Conservation (phyloP, 2,329 filamentous ascomycete species). For the Botrytis galanthina region DNA sequence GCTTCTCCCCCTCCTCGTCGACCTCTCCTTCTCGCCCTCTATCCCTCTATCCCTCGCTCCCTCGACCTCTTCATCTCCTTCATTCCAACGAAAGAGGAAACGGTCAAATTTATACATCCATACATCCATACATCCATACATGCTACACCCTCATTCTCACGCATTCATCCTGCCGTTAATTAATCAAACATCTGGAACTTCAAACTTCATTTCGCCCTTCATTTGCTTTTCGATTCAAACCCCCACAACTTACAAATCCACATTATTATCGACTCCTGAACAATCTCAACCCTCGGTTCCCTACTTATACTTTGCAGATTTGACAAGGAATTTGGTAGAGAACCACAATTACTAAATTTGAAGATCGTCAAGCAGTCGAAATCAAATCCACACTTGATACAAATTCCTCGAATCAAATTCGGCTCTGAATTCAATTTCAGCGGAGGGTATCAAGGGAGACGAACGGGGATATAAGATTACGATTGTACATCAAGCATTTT, state of each 20-base stretch:
- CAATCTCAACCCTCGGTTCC: slow-evolving; percentile 1
- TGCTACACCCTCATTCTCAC: background rate
- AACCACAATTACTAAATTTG: slow-evolving; percentile 15
- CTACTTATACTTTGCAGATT: background rate
- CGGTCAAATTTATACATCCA: background rate
- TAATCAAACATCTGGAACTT: background rate
- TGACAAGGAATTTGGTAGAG: slow-evolving; percentile 1
- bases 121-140: background rate
- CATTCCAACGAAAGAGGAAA: background rate
- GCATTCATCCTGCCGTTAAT: background rate
- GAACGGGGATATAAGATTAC: slow-evolving; percentile 8
- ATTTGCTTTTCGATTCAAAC: background rate
- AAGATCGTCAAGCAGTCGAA: slow-evolving; percentile 11
- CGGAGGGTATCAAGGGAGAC: slow-evolving; percentile 11
- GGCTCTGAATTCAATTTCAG: background rate
- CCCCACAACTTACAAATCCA: background rate
- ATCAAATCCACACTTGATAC: slow-evolving; percentile 11
- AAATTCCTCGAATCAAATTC: slow-evolving; percentile 17
- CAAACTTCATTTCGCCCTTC: background rate
- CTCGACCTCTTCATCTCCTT: background rate
- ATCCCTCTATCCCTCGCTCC: background rate
- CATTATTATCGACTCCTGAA: slow-evolving; percentile 4
- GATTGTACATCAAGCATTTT: slow-evolving; percentile 11
- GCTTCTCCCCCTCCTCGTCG: background rate
- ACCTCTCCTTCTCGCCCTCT: background rate